These are phyloP conservation scores for Lupinus albus DNA, from an alignment of 306 rosid genomes.

Conservation along the genomic window DNA sequence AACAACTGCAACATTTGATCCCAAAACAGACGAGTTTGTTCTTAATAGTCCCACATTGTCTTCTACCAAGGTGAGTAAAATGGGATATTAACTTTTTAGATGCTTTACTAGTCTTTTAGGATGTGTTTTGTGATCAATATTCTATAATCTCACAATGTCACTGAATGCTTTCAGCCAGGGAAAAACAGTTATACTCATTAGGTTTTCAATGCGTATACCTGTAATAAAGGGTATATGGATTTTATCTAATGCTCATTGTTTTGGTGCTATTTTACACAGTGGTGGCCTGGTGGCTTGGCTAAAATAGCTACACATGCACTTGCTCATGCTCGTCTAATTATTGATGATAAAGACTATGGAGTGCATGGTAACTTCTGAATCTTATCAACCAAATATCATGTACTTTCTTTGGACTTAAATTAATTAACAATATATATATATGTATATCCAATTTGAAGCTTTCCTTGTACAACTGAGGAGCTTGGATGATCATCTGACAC, in stretches of 20 bases:
- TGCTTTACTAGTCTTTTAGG: not conserved
- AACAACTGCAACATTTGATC: conserved; percentile 95
- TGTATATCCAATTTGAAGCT: conserved; percentile 60
- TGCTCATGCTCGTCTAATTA: conserved; percentile 85
- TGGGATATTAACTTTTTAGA: not conserved
- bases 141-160: conserved; percentile 24
- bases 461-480: conserved; percentile 94
- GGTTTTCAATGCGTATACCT: not conserved
- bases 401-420: conserved; percentile 20
- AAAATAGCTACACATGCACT: conserved; percentile 82
- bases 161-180: conserved; percentile 2
- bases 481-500: conserved; percentile 90
- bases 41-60: conserved; percentile 91
- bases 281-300: conserved; percentile 99
- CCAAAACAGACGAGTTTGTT: conserved; percentile 77
- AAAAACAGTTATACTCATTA: not conserved
- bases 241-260: conserved; percentile 28
- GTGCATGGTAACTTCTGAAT: conserved; percentile 68
- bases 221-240: conserved; percentile 33
- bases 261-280: conserved; percentile 55
- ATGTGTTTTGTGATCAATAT: conserved; percentile 4
- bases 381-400: conserved; percentile 12
- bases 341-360: conserved; percentile 72
- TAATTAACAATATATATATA: conserved; percentile 25
- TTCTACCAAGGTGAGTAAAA: conserved; percentile 83